These are phyloP conservation scores for Wallacemonas sp. DNA, from an alignment of 208 protist species.

Conservation along the genomic window DNA sequence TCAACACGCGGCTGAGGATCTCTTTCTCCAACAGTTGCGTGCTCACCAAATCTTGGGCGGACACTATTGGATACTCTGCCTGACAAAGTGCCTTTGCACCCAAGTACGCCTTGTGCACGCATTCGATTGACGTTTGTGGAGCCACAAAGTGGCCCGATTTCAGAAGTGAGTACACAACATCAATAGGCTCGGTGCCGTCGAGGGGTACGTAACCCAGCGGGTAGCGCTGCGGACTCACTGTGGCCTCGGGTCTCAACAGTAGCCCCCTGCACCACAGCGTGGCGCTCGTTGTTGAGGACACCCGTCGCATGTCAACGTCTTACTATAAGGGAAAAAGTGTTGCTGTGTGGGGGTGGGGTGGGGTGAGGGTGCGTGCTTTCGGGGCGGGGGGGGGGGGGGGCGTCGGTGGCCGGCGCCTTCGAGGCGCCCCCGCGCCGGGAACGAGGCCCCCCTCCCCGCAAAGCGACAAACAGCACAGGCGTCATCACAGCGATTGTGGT, in stretches of 20 bases:
- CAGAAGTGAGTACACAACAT: slow-evolving; percentile 70
- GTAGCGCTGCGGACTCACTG: slow-evolving; percentile 35
- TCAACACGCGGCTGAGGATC: slow-evolving; percentile 60
- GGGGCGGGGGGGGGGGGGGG: neutral
- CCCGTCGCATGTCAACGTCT: slow-evolving; percentile 20
- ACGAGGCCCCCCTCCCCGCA: neutral
- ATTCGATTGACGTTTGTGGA: slow-evolving; percentile 70
- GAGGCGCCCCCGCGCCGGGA: neutral
- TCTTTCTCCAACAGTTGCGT: slow-evolving; percentile 48
- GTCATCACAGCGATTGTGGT: no score
- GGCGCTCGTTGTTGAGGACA: slow-evolving; percentile 18
- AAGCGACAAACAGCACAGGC: no score
- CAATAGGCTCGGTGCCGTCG: slow-evolving; percentile 74
- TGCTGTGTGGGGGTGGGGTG: slow-evolving; percentile 6
- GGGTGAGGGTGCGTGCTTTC: neutral
- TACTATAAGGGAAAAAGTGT: no score
- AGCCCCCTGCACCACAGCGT: slow-evolving; percentile 11
- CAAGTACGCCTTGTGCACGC: slow-evolving; percentile 60
- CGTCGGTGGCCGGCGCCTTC: neutral
- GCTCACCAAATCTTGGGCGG: slow-evolving; percentile 47
- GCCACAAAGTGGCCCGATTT: slow-evolving; percentile 80
- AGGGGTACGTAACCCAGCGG: slow-evolving; percentile 81
- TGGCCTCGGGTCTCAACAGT: slow-evolving; percentile 33
- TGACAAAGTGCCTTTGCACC: slow-evolving; percentile 46
- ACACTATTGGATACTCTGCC: slow-evolving; percentile 65